Conservation (phyloP, 164 flowering plant genomes). For the Warburgia ugandensis region DNA sequence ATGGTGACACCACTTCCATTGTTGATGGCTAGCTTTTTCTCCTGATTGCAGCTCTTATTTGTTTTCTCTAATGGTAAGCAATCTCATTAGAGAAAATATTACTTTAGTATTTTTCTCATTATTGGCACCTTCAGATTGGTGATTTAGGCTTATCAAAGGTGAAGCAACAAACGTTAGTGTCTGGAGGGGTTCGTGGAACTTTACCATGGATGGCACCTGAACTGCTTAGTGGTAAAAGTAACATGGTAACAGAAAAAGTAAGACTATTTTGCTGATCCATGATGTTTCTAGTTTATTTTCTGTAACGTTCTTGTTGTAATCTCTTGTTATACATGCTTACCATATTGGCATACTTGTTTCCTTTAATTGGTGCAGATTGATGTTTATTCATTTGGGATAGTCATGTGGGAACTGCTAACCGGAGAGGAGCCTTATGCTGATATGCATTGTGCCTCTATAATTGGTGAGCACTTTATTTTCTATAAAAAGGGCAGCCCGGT, state of each 20-base stretch:
- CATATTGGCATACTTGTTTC: background rate
- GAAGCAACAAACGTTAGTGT: constrained; percentile 82
- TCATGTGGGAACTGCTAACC: constrained; percentile 97
- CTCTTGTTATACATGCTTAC: background rate
- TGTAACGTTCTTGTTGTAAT: background rate
- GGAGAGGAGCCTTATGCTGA: constrained; percentile 94
- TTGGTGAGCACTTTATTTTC: constrained; percentile 43
- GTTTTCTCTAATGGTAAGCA: no score
- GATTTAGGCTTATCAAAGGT: constrained; percentile 95
- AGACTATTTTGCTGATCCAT: background rate
- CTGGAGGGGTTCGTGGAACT: constrained; percentile 98
- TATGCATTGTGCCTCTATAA: constrained; percentile 88
- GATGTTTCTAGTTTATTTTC: background rate
- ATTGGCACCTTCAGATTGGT: constrained; percentile 91
- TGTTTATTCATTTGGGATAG: constrained; percentile 90
- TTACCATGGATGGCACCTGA: constrained; percentile 99
- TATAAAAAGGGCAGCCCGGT: no score
- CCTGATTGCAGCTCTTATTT: no score
- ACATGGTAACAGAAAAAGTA: constrained; percentile 95
- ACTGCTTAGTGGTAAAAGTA: constrained; percentile 85
- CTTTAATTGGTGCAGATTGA: constrained; percentile 64
- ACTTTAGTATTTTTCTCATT: no score
- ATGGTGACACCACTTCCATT: no score
- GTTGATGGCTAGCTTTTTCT: no score
- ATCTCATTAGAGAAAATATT: no score